Base-by-base conservation (phyloP, 2,329 filamentous ascomycete genomes). In the Alternaria sp. region DNA sequence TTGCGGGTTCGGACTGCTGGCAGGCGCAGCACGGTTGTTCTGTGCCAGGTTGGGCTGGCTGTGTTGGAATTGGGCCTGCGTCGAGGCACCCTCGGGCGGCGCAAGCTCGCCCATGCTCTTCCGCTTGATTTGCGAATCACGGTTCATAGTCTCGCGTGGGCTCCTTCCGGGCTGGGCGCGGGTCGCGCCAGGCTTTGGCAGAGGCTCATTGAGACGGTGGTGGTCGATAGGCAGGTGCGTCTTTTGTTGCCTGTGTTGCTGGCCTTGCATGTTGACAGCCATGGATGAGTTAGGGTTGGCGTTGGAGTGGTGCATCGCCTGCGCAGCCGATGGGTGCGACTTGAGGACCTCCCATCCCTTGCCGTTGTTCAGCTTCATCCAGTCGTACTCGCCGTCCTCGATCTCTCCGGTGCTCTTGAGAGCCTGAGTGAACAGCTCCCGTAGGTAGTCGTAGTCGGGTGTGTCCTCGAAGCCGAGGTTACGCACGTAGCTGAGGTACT, bases 391-490 rank as follows among this genome's bases (percentile, higher is more conserved):
- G 77, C 96, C 96, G 81, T 99, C 96, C 80, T 98, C 96, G 9
- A 97, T 90, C 75, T 97, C 94, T 60, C 94, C 94, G 2, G 92
- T 92, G 79, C 94, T 95, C 87, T 97, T 97, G 68, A 98, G 87
- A 20, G 95, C 93, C 82, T 97, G 93, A 1, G 95, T 97, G 84
- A 99, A 97, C 60, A 99, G 89, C 77, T 97, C 95, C 53, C 96
- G 92, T 62, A 98, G 88, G 82, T 97, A 97, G 80, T 98, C 96
- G 84, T 99, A 99, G 83, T 99, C 96, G 26, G 96, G 96, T 0
- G 94, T 97, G 78, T 99, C 96, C 83, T 99, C 96, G 78, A 99
- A 99, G 61, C 96, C 96, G 54, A 99, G 90, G 82, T 98, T 98
- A 70, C 96, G 93, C 61, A 98, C 96, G 75, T 99, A 98, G 71